Percentiles rank a stretch among this genome's conserved stretches.
phyloP scores from a whole-genome alignment of 768 basidiomycete genomes.

The Amanita muscaria region DNA sequence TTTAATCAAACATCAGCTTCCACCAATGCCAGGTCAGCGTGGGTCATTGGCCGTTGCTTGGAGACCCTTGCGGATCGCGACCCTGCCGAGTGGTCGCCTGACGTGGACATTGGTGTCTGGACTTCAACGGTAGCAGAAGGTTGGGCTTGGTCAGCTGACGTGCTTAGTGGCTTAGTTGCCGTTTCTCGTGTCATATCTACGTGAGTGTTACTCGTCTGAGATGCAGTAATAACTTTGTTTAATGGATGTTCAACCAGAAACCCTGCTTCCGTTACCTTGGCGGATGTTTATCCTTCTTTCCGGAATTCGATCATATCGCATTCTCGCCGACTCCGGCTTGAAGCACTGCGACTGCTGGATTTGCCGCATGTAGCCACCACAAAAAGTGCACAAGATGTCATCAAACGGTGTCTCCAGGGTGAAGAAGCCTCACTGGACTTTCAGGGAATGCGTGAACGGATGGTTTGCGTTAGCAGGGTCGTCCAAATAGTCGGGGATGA shows the following conservation, averaged over 20 bases:
- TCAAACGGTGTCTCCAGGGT: constrained; percentile 64
- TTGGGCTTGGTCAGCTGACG: constrained; percentile 54
- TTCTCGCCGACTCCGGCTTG: constrained; percentile 54
- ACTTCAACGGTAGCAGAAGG: constrained; percentile 29
- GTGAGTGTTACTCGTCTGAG: not conserved
- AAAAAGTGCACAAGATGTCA: constrained; percentile 38
- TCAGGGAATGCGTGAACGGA: constrained; percentile 77
- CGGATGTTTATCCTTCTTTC: constrained; percentile 36
- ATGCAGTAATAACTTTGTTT: not conserved
- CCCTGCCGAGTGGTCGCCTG: constrained; percentile 34
- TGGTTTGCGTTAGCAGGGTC: constrained; percentile 67
- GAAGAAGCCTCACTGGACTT: constrained; percentile 76
- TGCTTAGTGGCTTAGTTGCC: constrained; percentile 43
- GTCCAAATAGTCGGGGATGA: constrained; percentile 53
- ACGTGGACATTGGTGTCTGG: constrained; percentile 45
- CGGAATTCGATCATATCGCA: constrained; percentile 59
- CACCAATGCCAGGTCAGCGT: constrained; percentile 31
- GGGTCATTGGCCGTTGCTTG: constrained; percentile 57
- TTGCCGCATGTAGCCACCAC: constrained; percentile 39
- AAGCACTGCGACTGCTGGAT: constrained; percentile 53
- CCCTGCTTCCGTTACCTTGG: not conserved
- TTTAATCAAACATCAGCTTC: constrained; percentile 18
- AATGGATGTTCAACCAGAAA: not conserved
- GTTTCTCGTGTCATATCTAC: not conserved
- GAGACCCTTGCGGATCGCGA: constrained; percentile 37